Evolutionary conservation across 208 protist genomes (phyloP).

Genomic region (Acanthamoeba royreba): DNA sequence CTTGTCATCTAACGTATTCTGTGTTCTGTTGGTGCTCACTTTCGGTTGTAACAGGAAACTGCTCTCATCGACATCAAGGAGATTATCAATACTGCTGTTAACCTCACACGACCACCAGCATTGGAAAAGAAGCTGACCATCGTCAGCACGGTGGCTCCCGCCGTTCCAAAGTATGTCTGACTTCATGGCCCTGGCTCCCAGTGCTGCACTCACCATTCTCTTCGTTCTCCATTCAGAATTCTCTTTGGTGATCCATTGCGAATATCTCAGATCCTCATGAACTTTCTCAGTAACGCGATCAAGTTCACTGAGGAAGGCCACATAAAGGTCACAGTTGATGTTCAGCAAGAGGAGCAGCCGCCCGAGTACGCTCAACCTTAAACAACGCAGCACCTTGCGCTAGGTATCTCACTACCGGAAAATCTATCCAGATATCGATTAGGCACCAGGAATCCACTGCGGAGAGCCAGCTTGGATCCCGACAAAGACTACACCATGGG

Average conservation of each 20-base stretch:
- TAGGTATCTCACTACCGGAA: background rate
- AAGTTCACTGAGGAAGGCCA: background rate
- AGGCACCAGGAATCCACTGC: background rate
- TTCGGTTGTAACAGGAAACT: background rate
- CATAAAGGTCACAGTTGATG: background rate
- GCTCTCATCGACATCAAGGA: too few relatives aligned
- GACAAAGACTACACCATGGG: background rate
- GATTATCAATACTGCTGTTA: background rate
- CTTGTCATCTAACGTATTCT: too few relatives aligned
- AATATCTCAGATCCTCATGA: background rate
- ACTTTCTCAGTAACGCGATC: background rate
- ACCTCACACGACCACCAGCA: background rate
- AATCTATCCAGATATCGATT: background rate
- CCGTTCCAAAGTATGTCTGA: background rate
- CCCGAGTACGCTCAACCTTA: background rate
- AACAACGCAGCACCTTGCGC: background rate
- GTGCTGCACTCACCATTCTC: too few relatives aligned
- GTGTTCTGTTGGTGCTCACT: background rate
- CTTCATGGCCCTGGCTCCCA: too few relatives aligned
- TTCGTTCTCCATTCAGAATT: too few relatives aligned
- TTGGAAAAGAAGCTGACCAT: background rate
- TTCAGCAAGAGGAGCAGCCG: background rate
- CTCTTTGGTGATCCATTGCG: background rate
- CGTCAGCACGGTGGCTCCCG: background rate
- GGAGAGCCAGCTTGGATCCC: background rate